phyloP scores from a whole-genome alignment of 495 filamentous ascomycete species.

The Penicillium ochrochloron region DNA sequence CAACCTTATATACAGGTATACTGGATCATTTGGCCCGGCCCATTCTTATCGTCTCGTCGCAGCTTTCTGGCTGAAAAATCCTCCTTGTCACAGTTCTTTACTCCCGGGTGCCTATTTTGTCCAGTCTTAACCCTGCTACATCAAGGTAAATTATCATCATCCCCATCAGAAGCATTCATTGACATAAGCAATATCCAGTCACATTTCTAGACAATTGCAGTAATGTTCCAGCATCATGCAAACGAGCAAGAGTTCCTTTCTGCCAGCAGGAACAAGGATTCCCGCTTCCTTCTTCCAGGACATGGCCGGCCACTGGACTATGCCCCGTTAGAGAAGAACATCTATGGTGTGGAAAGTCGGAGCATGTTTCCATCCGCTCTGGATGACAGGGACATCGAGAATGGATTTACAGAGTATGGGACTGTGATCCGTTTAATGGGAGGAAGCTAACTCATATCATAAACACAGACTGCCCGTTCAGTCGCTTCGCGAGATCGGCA shows the following conservation, averaged over 20 bases:
- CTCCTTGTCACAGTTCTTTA: neutral
- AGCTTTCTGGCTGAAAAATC: neutral
- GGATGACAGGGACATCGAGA: constrained; percentile 41
- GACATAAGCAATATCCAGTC: neutral
- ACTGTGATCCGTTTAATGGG: neutral
- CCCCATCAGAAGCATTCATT: neutral
- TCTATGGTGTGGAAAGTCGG: constrained; percentile 33
- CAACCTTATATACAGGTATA: constrained; percentile 25
- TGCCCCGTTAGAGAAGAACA: constrained; percentile 34
- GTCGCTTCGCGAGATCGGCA: constrained; percentile 45
- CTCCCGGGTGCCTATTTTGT: neutral
- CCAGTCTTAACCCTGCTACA: neutral
- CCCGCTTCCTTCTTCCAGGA: constrained; percentile 41
- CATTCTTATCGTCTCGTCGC: neutral
- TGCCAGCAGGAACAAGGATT: constrained; percentile 16
- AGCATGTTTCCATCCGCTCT: constrained; percentile 40
- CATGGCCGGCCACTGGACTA: constrained; percentile 47
- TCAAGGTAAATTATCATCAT: neutral
- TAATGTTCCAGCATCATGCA: constrained; percentile 32
- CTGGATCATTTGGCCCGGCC: neutral
- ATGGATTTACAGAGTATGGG: constrained; percentile 37
- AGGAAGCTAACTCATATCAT: constrained; percentile 8
- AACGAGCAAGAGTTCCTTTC: constrained; percentile 13
- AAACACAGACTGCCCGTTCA: constrained; percentile 35
- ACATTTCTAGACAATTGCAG: neutral